phyloP scores from a whole-genome alignment of 257 asterid species.

The Gentiana macrophylla region DNA sequence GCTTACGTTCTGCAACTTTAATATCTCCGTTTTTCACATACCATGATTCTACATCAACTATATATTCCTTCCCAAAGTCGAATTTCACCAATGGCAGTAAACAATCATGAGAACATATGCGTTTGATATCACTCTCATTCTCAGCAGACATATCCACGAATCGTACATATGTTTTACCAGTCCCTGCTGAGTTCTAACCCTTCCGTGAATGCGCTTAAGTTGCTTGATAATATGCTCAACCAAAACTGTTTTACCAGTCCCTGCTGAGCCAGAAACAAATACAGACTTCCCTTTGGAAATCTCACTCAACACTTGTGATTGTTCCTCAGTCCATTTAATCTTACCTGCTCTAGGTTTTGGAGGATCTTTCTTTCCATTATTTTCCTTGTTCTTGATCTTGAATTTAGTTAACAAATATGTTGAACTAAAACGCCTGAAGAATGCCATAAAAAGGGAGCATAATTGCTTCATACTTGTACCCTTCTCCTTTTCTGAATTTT shows the following conservation, averaged over 20 bases:
- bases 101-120: no score
- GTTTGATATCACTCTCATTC: no score
- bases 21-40: slow-evolving; percentile 44
- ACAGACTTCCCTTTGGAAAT: slow-evolving; percentile 35
- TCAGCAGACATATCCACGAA: no score
- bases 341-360: slow-evolving; percentile 15
- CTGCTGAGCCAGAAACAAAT: slow-evolving; percentile 74
- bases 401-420: slow-evolving; percentile 7
- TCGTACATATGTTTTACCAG: no score
- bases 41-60: slow-evolving; percentile 49
- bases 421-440: slow-evolving; percentile 29
- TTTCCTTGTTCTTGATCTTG: slow-evolving; percentile 15
- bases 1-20: slow-evolving; percentile 46
- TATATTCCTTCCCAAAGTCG: slow-evolving; percentile 16
- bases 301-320: slow-evolving; percentile 39
- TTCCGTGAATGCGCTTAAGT: slow-evolving; percentile 43
- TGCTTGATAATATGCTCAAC: slow-evolving; percentile 30
- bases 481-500: no score
- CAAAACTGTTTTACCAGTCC: slow-evolving; percentile 59
- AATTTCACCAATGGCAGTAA: slow-evolving; percentile 11
- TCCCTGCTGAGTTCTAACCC: neutral
- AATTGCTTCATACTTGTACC: slow-evolving; percentile 22
- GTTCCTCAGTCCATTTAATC: slow-evolving; percentile 49
- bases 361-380: slow-evolving; percentile 8
- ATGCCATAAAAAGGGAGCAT: slow-evolving; percentile 24